Base-by-base conservation (phyloP, 2,329 filamentous ascomycete species). In the Alternaria metachromatica region DNA sequence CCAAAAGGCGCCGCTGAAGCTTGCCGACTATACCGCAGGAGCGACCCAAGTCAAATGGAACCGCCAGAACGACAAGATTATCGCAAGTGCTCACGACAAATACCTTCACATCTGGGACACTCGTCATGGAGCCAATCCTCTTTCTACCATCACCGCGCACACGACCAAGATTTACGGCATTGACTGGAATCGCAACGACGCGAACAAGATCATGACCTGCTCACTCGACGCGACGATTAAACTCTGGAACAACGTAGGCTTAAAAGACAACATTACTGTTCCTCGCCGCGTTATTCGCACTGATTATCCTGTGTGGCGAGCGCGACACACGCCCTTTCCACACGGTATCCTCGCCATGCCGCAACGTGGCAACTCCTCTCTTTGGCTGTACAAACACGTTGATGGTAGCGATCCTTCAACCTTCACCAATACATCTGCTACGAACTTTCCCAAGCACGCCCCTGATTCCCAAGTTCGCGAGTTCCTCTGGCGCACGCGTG, bases 31-130 rank as follows among this genome's bases (percentile, higher is more conserved):
- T 92, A 93, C 94, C 76, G 93, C 94, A 28, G 94, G 94, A 45
- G 94, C 94, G 11, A 97, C 94, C 1, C 95, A 97, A 78, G 94
- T 97, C 67, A 97, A 97, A 80, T 97, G 93, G 86, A 97, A 94
- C 76, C 88, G 94, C 25, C 92, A 95, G 76, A 89, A 97, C 73
- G 86, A 91, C n/a, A 89, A 96, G 75, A 89, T 97, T 26, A 84
- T 97, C 51, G 95, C 95, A 20, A 97, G 94, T 28, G 93, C 94
- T 11, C 95, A 97, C 81, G 94, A 97, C 80, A 89, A 90, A 53
- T 93, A 89, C 82, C 84, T 97, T 46, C 91, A 93, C 64, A 93
- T 97, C 55, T 97, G 94, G 94, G 94, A 97, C 79, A 90, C 92
- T 75, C 87, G 94, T 53, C 92, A 91, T 75, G 89, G 93, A 1